These are phyloP conservation scores for Lactarius deliciosus DNA, from an alignment of 768 basidiomycete genomes.

Conservation along the genomic window DNA sequence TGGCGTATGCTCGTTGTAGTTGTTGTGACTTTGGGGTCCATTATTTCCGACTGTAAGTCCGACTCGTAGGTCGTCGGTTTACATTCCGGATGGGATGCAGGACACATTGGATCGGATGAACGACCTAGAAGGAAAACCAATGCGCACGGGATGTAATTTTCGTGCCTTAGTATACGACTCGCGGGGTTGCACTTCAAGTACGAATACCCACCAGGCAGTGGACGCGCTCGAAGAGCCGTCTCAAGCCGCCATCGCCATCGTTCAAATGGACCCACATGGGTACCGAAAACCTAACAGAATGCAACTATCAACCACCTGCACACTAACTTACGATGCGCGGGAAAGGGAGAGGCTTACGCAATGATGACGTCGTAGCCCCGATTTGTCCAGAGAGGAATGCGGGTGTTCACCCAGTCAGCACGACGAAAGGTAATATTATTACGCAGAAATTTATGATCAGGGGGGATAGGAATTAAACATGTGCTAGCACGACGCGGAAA, in stretches of 20 bases:
- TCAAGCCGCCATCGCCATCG: conserved; percentile 69
- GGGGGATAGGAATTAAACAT: conserved; percentile 76
- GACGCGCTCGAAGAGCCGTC: conserved; percentile 29
- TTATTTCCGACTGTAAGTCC: conserved; percentile 54
- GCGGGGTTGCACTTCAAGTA: conserved; percentile 87
- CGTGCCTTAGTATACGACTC: conserved; percentile 78
- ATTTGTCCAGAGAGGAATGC: conserved; percentile 56
- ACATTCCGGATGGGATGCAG: conserved; percentile 28
- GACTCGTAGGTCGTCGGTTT: no score
- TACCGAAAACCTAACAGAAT: conserved; percentile 53
- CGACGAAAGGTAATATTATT: conserved; percentile 72
- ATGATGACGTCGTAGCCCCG: conserved; percentile 72
- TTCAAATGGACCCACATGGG: conserved; percentile 90
- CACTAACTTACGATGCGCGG: no score
- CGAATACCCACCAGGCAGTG: conserved; percentile 66
- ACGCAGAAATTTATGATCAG: conserved; percentile 59
- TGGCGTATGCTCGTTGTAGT: no score
- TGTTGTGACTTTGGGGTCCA: conserved; percentile 52
- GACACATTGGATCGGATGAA: neutral
- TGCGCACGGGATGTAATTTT: conserved; percentile 57
- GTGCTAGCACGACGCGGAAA: conserved; percentile 69
- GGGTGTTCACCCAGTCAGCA: conserved; percentile 67
- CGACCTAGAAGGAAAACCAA: conserved; percentile 1
- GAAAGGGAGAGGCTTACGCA: conserved; percentile 53
- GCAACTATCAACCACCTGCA: neutral